These are phyloP conservation scores for Plasmodium gonderi DNA, from an alignment of 169 alveolate genomes.

Conservation along the genomic window DNA sequence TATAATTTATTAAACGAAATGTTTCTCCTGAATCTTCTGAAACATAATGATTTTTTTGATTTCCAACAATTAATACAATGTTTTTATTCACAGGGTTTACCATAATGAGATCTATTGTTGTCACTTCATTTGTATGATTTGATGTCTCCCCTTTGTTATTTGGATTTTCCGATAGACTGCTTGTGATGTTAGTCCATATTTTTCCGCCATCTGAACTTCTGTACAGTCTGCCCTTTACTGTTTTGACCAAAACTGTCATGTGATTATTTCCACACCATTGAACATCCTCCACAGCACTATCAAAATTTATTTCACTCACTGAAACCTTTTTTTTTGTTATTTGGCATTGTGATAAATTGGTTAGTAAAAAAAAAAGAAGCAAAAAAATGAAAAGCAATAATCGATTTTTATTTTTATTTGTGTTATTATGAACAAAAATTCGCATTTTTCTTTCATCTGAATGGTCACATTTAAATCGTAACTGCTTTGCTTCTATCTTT, in stretches of 20 bases:
- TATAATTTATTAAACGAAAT: conserved; percentile 82
- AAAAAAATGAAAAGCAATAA: conserved; percentile 13
- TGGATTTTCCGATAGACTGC: conserved; percentile 73
- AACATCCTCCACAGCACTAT: conserved; percentile 87
- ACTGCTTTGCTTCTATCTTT: background rate
- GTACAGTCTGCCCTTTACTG: conserved; percentile 87
- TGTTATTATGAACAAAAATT: background rate
- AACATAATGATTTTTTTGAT: conserved; percentile 81
- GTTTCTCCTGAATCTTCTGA: conserved; percentile 85
- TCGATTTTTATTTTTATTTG: conserved; percentile 16
- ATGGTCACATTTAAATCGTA: background rate
- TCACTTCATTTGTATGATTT: conserved; percentile 35
- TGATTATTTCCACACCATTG: conserved; percentile 90
- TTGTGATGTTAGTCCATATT: conserved; percentile 89
- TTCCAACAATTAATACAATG: conserved; percentile 85
- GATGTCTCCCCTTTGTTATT: conserved; percentile 27
- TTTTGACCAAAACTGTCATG: conserved; percentile 85
- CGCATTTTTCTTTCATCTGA: conserved; percentile 36
- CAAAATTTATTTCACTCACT: conserved; percentile 89
- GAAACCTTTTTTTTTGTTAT: conserved; percentile 87
- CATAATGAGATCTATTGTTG: conserved; percentile 82
- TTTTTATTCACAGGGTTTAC: conserved; percentile 85
- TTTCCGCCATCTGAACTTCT: conserved; percentile 88
- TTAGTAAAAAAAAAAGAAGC: conserved; percentile 23
- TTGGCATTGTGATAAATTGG: conserved; percentile 46